These are phyloP conservation scores for Alternaria sp. DNA, from an alignment of 2,329 filamentous ascomycete genomes.

Conservation along the genomic window DNA sequence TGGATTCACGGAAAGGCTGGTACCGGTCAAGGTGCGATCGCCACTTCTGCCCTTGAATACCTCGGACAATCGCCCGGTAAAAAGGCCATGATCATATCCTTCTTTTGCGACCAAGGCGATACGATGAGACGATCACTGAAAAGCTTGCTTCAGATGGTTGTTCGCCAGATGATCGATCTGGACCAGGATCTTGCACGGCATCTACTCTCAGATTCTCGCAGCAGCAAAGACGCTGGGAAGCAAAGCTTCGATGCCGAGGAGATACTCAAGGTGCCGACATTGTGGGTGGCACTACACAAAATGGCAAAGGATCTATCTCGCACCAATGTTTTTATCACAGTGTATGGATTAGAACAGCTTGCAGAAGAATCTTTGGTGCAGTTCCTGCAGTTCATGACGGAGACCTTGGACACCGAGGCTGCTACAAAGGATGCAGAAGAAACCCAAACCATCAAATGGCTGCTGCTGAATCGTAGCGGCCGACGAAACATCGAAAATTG, in stretches of 20 bases:
- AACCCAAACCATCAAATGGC: constrained; percentile 24
- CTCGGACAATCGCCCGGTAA: constrained; percentile 12
- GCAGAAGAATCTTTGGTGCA: constrained; percentile 27
- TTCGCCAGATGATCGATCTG: constrained; percentile 29
- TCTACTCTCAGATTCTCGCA: constrained; percentile 30
- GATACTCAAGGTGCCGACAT: constrained; percentile 20
- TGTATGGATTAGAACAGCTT: constrained; percentile 32
- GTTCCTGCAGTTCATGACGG: constrained; percentile 24
- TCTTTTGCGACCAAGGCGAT: constrained; percentile 35
- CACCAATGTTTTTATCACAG: constrained; percentile 26
- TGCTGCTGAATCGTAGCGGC: constrained; percentile 28
- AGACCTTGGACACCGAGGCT: neutral
- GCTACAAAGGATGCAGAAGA: constrained; percentile 6
- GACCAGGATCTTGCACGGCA: constrained; percentile 31
- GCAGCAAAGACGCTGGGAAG: constrained; percentile 23
- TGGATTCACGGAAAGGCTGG: constrained; percentile 37
- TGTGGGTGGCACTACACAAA: constrained; percentile 30
- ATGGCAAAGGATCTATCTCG: constrained; percentile 22
- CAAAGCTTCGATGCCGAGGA: constrained; percentile 29
- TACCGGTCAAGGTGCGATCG: constrained; percentile 29
- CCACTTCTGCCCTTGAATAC: constrained; percentile 29
- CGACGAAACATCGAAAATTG: constrained; percentile 30
- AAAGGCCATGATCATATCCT: constrained; percentile 25
- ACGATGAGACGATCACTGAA: constrained; percentile 25
- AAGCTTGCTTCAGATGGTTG: constrained; percentile 25